Evolutionary conservation across 192 early-diverging fungal species (phyloP).

Genomic region (Chytriomyces confervae): DNA sequence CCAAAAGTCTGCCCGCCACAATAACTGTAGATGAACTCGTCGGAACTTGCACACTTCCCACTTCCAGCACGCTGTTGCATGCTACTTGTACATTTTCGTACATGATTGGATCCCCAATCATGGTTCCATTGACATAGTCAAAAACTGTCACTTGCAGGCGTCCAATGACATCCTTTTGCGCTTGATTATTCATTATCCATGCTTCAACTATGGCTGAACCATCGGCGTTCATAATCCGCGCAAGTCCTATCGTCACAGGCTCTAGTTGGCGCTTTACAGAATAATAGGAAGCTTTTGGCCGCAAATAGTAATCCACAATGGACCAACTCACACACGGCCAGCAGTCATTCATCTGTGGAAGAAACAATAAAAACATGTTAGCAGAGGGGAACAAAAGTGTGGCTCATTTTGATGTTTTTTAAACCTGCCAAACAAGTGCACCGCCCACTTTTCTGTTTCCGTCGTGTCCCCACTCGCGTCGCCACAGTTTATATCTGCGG

Average conservation of each 20-base stretch:
- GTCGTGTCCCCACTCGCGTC: constrained; percentile 42
- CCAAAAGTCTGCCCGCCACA: constrained; percentile 13
- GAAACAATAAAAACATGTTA: neutral
- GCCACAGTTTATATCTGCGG: constrained; percentile 43
- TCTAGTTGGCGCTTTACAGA: constrained; percentile 29
- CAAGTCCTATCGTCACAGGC: constrained; percentile 16
- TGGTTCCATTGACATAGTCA: constrained; percentile 11
- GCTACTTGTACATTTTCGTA: neutral
- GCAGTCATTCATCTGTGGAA: constrained; percentile 36
- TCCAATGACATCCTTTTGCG: neutral
- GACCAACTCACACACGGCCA: constrained; percentile 43
- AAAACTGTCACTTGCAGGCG: constrained; percentile 1
- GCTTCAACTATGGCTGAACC: neutral
- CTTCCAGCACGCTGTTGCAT: constrained; percentile 3
- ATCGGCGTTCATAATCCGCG: neutral
- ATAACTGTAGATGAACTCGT: neutral
- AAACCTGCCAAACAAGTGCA: constrained; percentile 38
- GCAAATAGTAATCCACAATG: constrained; percentile 38
- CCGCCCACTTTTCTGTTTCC: constrained; percentile 24
- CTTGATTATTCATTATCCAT: constrained; percentile 11
- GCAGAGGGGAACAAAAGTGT: neutral
- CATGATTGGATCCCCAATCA: neutral
- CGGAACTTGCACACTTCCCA: neutral
- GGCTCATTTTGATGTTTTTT: neutral
- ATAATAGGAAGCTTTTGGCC: constrained; percentile 40